Evolutionary conservation across 495 filamentous ascomycete genomes (phyloP).

Genomic region (Daldinia grandis): DNA sequence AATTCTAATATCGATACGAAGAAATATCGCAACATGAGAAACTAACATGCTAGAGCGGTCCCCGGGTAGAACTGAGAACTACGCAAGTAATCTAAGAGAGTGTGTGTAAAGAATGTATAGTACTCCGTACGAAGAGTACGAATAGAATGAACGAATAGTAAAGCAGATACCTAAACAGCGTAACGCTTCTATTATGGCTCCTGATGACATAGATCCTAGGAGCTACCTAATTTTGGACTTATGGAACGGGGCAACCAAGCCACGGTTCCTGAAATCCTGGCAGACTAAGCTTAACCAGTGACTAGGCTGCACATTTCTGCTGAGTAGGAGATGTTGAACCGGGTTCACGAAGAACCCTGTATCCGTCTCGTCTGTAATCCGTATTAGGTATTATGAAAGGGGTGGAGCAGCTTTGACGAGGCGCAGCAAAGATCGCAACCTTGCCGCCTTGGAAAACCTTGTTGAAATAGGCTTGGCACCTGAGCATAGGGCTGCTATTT

Average conservation of each 20-base stretch:
- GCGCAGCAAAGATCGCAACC: constrained; percentile 37
- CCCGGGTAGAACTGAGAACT: not conserved
- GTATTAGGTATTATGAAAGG: constrained; percentile 17
- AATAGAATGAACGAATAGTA: constrained; percentile 6
- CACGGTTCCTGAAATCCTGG: constrained; percentile 31
- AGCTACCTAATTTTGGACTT: constrained; percentile 37
- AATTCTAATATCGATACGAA: constrained; percentile 16
- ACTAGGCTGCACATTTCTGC: constrained; percentile 16
- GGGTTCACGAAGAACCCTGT: constrained; percentile 32
- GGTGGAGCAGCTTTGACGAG: constrained; percentile 19
- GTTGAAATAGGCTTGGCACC: constrained; percentile 28
- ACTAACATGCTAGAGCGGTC: not conserved
- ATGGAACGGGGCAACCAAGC: constrained; percentile 32
- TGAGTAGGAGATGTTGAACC: constrained; percentile 13
- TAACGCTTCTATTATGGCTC: constrained; percentile 13
- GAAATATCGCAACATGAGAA: constrained; percentile 16
- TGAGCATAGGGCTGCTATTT: constrained; percentile 28
- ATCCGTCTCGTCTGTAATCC: not conserved
- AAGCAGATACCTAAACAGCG: constrained; percentile 15
- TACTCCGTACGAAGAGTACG: not conserved
- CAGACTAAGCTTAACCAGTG: constrained; percentile 2
- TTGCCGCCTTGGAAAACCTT: constrained; percentile 11
- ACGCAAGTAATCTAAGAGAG: constrained; percentile 9
- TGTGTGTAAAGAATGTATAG: constrained; percentile 6
- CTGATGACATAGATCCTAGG: constrained; percentile 29